These are phyloP conservation scores for Ustilaginoidea virens DNA, from an alignment of 2,329 filamentous ascomycete genomes.

Conservation along the genomic window DNA sequence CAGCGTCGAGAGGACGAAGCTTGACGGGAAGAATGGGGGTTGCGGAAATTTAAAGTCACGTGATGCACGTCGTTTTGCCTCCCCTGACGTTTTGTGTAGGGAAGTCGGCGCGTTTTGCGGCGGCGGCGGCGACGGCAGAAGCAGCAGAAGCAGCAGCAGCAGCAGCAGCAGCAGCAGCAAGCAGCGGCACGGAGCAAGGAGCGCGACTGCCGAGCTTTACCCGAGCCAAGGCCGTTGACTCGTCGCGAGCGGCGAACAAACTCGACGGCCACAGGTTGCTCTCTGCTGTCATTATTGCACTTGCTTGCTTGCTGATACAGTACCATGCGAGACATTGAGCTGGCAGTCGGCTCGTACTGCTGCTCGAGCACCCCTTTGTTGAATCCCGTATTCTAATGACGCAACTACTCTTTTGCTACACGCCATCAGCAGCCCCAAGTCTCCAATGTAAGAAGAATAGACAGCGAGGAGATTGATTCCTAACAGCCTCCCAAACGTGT, in stretches of 20 bases:
- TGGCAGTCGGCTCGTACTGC: background rate
- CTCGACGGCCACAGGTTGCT: no score
- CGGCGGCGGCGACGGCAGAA: no score
- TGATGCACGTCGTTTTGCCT: conserved; percentile 15
- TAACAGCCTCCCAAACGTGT: no score
- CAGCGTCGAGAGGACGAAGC: conserved; percentile 15
- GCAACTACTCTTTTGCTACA: background rate
- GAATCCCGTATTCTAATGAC: background rate
- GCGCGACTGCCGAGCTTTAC: conserved; percentile 3
- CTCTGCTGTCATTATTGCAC: no score
- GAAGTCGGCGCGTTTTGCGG: no score
- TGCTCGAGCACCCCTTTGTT: background rate
- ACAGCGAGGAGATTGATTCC: conserved; percentile 1
- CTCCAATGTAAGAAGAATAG: conserved; percentile 2
- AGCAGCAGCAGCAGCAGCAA: no score
- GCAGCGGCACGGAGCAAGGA: no score
- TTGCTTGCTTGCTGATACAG: no score
- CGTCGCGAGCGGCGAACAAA: no score
- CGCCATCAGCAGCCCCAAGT: background rate
- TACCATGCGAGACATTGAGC: conserved; percentile 1
- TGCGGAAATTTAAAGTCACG: conserved; percentile 29
- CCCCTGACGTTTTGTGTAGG: no score
- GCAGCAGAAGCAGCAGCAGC: no score
- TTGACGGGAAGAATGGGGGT: conserved; percentile 14
- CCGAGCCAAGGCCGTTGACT: no score